Conservation (phyloP, 2,329 filamentous ascomycete genomes). For the Ophiostoma quercus region DNA sequence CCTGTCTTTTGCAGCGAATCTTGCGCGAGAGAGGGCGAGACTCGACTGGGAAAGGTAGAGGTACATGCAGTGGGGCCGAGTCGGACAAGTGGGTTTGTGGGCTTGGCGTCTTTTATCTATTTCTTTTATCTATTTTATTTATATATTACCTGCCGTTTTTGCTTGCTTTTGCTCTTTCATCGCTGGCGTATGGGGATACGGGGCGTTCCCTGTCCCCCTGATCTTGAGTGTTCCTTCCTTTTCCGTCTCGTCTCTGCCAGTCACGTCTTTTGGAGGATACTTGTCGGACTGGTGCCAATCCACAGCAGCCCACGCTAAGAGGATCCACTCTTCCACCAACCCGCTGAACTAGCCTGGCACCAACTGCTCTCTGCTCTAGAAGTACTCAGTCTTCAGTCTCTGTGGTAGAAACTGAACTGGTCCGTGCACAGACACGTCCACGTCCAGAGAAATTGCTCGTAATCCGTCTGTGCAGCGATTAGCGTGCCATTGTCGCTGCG, state of each 20-base stretch:
- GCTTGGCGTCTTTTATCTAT: background rate
- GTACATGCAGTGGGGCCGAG: background rate
- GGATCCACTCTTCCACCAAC: background rate
- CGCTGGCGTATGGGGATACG: background rate
- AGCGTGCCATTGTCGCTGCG: conserved; percentile 9
- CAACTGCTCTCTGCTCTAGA: too few relatives aligned
- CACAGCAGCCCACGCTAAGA: background rate
- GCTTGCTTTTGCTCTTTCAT: conserved; percentile 2
- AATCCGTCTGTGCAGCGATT: background rate
- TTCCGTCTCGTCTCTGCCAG: background rate
- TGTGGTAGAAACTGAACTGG: background rate
- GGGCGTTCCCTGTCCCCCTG: background rate
- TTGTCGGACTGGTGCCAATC: background rate
- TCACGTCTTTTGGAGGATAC: too few relatives aligned
- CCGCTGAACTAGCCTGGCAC: background rate
- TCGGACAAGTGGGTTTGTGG: conserved; percentile 6
- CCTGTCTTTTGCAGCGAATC: background rate
- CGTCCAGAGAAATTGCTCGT: too few relatives aligned
- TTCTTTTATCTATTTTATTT: conserved; percentile 14
- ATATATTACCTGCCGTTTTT: background rate
- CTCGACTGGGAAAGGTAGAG: background rate
- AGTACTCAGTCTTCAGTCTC: too few relatives aligned
- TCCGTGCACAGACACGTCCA: background rate
- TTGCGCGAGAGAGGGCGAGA: background rate
- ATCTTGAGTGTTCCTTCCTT: background rate